A percentile compares a stretch with the other conserved stretches of the same genome.
These are phyloP conservation scores for Cyphellophora attinorum DNA, from an alignment of 2,329 filamentous ascomycete species.

Conservation along the genomic window DNA sequence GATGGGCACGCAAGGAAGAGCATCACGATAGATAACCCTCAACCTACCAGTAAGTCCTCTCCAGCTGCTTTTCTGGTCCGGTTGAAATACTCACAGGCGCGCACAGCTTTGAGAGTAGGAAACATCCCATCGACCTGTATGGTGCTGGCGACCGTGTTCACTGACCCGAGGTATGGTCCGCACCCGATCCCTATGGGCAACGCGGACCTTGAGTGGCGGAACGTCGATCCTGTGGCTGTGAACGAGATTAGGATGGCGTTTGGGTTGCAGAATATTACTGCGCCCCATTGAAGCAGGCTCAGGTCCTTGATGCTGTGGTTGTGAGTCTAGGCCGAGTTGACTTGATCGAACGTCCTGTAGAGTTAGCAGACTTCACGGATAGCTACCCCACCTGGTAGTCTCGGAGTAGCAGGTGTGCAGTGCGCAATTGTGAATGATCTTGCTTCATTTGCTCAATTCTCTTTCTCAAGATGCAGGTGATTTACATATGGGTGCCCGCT, in stretches of 20 bases:
- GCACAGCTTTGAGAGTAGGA: background rate
- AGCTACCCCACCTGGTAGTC: no score
- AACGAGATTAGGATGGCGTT: background rate
- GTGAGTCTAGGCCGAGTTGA: no score
- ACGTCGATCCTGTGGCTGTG: background rate
- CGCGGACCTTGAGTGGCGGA: slow-evolving; percentile 1
- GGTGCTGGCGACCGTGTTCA: background rate
- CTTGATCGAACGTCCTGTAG: no score
- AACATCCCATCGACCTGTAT: slow-evolving; percentile 2
- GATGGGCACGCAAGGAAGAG: slow-evolving; percentile 2
- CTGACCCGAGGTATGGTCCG: background rate
- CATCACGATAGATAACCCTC: slow-evolving; percentile 1
- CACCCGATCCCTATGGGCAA: slow-evolving; percentile 2
- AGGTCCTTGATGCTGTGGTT: no score
- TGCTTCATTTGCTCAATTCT: no score
- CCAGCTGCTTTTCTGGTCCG: background rate
- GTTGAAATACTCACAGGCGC: background rate
- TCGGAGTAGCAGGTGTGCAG: no score
- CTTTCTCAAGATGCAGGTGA: no score
- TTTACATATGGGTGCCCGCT: no score
- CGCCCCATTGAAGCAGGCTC: no score
- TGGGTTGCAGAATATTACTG: no score
- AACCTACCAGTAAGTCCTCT: background rate
- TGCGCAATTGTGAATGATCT: no score
- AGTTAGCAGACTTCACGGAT: no score